Evolutionary conservation across 2,329 filamentous ascomycete genomes (phyloP), one percentile per base, ranked within the genome.

Genomic region (Fusarium sublunatum): DNA sequence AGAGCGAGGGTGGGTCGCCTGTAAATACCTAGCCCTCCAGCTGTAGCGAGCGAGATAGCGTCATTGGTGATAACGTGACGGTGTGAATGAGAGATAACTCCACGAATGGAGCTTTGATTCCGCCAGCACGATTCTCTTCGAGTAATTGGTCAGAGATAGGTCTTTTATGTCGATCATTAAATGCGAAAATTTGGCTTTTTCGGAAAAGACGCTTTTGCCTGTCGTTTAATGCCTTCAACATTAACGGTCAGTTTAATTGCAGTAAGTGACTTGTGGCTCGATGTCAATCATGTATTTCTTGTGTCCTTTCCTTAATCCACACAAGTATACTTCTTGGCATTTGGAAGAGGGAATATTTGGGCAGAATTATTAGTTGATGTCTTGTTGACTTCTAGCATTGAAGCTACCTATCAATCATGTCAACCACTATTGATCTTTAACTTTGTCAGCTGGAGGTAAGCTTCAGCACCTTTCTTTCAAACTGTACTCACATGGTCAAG

Each of bases 51-150:
- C 19, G 19, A 65, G 50, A 64, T 65, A 66, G 62, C 62, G 62
- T 65, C 62, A 66, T 64, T 52, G 35, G 39, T 44, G 54, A 49
- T 64, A 59, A 66, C 63, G 63, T 65, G 58, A 66, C 58, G 42
- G 29, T 50, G 36, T 39, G 46, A 54, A 53, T 41, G 35, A 24
- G 44, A 51, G 58, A 66, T 59, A 63, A 63, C 57, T 65, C 29
- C 51, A 42, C 43, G 28, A 40, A n/a, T n/a, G n/a, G n/a, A 35
- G 42, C 46, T 45, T 39, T 46, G 19, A 19, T 19, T 19, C 19
- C 19, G 3, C 38, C 35, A 15, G 15, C 15, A 7, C 24, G 38
- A 32, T 32, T 35, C n/a, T 42, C 31, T n/a, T 26, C 28, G 25
- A 25, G 26, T 49, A 38, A 57, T 58, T 49, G 38, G 31, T 31